A percentile compares a stretch with the other conserved stretches of the same genome.
These are phyloP conservation scores for Phytopythium sindhum DNA, from an alignment of 352 stramenopile species.

Conservation along the genomic window DNA sequence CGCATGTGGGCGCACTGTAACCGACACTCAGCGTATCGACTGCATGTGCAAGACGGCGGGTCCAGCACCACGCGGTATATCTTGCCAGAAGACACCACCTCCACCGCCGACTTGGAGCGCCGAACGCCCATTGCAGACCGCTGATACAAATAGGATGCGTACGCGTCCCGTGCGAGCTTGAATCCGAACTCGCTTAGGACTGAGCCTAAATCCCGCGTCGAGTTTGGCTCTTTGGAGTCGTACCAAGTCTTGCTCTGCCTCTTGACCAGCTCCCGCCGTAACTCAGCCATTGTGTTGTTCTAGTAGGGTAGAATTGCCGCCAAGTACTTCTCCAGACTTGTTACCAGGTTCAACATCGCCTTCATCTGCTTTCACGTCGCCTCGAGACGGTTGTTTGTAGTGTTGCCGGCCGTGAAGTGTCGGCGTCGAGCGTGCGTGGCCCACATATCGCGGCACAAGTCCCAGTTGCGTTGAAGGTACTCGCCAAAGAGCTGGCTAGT, in stretches of 20 bases:
- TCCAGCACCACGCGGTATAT: background rate
- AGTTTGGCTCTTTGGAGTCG: background rate
- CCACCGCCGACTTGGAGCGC: background rate
- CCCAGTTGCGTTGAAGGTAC: constrained; percentile 3
- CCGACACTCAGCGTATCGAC: background rate
- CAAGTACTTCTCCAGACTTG: constrained; percentile 2
- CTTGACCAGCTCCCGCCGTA: background rate
- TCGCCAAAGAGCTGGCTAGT: background rate
- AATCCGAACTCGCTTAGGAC: background rate
- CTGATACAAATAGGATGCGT: background rate
- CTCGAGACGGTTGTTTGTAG: constrained; percentile 8
- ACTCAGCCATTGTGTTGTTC: background rate
- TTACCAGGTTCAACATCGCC: background rate
- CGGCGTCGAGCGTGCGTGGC: background rate
- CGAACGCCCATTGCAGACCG: background rate
- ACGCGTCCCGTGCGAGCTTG: background rate
- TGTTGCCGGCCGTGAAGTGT: constrained; percentile 5
- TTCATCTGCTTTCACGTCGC: constrained; percentile 11
- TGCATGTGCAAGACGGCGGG: background rate
- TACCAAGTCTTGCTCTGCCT: background rate
- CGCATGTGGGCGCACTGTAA: background rate
- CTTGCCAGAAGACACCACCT: background rate
- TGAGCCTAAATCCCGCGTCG: background rate
- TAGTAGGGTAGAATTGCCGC: constrained; percentile 1
- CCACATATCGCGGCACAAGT: constrained; percentile 5